phyloP scores from a whole-genome alignment of 1,284 basidiomycete genomes.

The Cryptococcus neoformans region DNA sequence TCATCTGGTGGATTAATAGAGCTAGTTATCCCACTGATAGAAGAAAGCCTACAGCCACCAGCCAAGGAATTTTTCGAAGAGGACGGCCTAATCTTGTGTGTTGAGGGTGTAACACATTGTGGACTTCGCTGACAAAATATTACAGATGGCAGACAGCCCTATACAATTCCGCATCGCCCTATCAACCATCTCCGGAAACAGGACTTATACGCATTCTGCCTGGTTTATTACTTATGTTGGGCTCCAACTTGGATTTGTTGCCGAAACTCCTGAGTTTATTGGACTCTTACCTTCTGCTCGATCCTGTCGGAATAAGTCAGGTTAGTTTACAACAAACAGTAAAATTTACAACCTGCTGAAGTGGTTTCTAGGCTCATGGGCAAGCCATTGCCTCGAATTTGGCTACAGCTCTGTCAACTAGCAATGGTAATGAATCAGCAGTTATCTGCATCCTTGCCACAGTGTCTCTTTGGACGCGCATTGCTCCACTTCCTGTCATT shows the following conservation, averaged over 20 bases:
- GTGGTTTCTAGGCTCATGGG: conserved; percentile 23
- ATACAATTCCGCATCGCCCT: conserved; percentile 62
- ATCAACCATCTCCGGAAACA: conserved; percentile 47
- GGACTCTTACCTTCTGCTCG: conserved; percentile 78
- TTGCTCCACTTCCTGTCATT: conserved; percentile 29
- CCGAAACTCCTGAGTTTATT: conserved; percentile 64
- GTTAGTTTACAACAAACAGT: conserved; percentile 49
- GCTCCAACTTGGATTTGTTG: conserved; percentile 70
- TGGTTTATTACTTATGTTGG: conserved; percentile 59
- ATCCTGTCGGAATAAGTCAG: conserved; percentile 64
- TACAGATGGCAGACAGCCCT: conserved; percentile 65
- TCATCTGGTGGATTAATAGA: conserved; percentile 45
- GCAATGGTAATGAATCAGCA: conserved; percentile 27
- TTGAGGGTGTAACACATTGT: background rate
- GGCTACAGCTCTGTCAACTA: conserved; percentile 26
- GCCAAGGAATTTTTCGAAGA: conserved; percentile 70
- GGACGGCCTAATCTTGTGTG: conserved; percentile 63
- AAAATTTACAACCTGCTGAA: background rate
- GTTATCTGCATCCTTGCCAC: conserved; percentile 31
- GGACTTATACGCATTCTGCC: conserved; percentile 68
- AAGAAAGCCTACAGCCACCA: conserved; percentile 65
- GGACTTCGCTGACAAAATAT: conserved; percentile 1
- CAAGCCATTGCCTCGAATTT: conserved; percentile 29
- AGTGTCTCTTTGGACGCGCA: conserved; percentile 32
- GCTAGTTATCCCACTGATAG: conserved; percentile 68